Conservation (phyloP, 768 basidiomycete species). For the Boletus sensibilis region DNA sequence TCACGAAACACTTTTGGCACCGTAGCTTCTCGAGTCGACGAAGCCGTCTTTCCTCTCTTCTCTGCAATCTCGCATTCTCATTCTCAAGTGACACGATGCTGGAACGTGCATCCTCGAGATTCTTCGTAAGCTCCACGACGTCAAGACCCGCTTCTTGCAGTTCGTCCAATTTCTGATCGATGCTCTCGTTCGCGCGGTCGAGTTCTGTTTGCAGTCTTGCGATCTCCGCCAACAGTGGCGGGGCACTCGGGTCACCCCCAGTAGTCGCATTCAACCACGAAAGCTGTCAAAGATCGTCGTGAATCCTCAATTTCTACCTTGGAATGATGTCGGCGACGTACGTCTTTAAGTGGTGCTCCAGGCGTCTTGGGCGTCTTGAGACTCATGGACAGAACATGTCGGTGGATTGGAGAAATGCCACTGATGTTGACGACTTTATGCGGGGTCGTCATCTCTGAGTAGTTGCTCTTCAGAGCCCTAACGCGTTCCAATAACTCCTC, state of each 20-base stretch:
- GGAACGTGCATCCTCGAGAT: conserved; percentile 67
- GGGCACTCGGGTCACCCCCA: conserved; percentile 48
- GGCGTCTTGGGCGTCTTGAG: conserved; percentile 73
- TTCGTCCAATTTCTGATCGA: conserved; percentile 86
- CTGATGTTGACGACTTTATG: conserved; percentile 52
- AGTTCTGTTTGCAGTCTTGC: conserved; percentile 71
- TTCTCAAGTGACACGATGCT: conserved; percentile 59
- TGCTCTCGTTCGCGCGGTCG: conserved; percentile 75
- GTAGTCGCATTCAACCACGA: conserved; percentile 70
- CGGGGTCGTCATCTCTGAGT: conserved; percentile 57
- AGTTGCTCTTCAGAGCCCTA: conserved; percentile 51
- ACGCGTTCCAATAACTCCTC: conserved; percentile 75
- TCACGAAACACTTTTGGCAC: conserved; percentile 68
- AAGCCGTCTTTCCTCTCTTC: conserved; percentile 68
- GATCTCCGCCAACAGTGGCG: conserved; percentile 72
- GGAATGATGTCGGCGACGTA: conserved; percentile 35
- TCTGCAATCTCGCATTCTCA: conserved; percentile 60
- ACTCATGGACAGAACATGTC: conserved; percentile 67
- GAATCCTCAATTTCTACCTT: conserved; percentile 1
- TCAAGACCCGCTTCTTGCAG: conserved; percentile 79
- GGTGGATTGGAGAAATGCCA: conserved; percentile 75
- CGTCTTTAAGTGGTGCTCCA: conserved; percentile 75
- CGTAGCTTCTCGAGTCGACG: conserved; percentile 59
- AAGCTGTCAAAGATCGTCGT: conserved; percentile 42
- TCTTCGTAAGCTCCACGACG: conserved; percentile 66